A percentile compares a stretch with the other conserved stretches of the same genome.
Conservation (phyloP, 75 land plant genomes). For the Pinus albicaulis region DNA sequence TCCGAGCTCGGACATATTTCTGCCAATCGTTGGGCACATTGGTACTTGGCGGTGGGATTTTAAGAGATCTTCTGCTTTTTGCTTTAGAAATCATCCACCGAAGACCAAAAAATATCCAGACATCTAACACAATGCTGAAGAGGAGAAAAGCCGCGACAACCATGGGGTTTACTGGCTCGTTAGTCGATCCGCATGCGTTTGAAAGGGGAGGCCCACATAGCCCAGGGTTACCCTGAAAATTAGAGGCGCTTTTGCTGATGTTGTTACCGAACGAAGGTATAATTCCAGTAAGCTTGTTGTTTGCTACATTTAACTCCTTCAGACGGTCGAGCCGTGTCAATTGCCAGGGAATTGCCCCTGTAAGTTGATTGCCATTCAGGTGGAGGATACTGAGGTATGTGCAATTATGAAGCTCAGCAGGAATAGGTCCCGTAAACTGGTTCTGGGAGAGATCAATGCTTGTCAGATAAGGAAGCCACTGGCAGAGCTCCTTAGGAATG, state of each 20-base stretch:
- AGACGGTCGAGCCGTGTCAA: background rate
- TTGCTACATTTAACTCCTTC: background rate
- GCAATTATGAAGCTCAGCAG: slow-evolving; percentile 24
- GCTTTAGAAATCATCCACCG: background rate
- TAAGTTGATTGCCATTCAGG: slow-evolving; percentile 53
- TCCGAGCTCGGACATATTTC: background rate
- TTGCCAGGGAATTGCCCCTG: slow-evolving; percentile 54
- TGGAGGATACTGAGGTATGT: slow-evolving; percentile 47
- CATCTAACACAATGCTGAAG: background rate
- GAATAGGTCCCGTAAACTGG: slow-evolving; percentile 5
- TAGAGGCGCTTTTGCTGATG: background rate
- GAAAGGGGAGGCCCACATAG: background rate
- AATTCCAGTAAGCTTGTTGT: background rate
- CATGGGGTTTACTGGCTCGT: background rate
- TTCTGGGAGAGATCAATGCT: slow-evolving; percentile 24
- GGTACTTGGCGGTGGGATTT: background rate
- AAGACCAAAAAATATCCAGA: background rate
- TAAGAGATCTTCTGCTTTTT: background rate
- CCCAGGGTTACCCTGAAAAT: background rate
- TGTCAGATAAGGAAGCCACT: slow-evolving; percentile 54
- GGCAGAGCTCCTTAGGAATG: slow-evolving; percentile 56
- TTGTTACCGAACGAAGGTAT: background rate
- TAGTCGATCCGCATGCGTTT: background rate
- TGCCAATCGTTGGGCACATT: too few species aligned
- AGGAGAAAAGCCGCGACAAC: background rate